These are phyloP conservation scores for Daldinia bambusicola DNA, from an alignment of 495 filamentous ascomycete species.

Conservation along the genomic window DNA sequence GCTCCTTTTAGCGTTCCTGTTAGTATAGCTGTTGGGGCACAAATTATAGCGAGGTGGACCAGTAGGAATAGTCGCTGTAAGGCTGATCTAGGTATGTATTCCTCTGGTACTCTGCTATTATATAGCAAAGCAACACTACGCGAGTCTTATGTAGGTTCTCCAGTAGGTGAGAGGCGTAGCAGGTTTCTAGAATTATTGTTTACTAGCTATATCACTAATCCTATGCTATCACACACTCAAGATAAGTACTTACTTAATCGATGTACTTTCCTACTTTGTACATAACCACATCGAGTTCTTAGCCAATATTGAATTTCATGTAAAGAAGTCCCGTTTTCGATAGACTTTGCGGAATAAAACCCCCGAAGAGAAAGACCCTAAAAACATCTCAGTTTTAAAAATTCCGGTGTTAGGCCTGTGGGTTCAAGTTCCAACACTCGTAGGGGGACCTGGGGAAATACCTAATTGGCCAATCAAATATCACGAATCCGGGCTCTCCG, in stretches of 20 bases:
- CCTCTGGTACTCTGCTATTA: neutral
- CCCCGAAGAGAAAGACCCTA: neutral
- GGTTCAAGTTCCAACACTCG: neutral
- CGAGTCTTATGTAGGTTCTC: neutral
- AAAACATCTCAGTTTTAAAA: neutral
- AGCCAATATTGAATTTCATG: neutral
- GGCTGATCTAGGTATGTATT: constrained; percentile 32
- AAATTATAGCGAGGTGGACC: constrained; percentile 7
- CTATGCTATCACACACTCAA: neutral
- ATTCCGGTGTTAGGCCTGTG: neutral
- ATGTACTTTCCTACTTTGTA: neutral
- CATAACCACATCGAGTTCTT: neutral
- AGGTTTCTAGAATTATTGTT: constrained; percentile 3
- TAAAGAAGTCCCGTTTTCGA: neutral
- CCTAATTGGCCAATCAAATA: constrained; percentile 25
- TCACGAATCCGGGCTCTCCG: neutral
- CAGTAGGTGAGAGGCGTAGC: neutral
- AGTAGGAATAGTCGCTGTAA: constrained; percentile 15
- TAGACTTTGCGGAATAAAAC: neutral
- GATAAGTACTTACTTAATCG: neutral
- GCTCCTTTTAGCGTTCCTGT: neutral
- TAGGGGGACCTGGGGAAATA: neutral
- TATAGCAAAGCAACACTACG: neutral
- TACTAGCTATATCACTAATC: neutral
- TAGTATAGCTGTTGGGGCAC: neutral